Percentiles rank a stretch among this genome's conserved stretches.
Conservation (phyloP, 2,329 filamentous ascomycete genomes). For the Fonsecaea erecta region DNA sequence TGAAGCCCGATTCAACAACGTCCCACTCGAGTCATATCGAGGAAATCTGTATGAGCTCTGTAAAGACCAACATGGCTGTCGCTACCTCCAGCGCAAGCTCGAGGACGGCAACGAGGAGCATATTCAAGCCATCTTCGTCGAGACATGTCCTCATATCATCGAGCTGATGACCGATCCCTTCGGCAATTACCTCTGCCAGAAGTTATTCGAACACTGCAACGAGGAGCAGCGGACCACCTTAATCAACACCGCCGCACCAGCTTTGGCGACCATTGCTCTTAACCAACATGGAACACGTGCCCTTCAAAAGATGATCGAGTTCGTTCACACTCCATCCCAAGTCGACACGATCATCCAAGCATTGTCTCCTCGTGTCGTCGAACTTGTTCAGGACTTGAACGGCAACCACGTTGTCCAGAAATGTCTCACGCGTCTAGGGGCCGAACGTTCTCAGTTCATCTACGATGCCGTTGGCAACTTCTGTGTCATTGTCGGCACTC, state of each 20-base stretch:
- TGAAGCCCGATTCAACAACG: slow-evolving; percentile 75
- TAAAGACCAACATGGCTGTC: slow-evolving; percentile 97
- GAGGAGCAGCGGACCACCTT: slow-evolving; percentile 92
- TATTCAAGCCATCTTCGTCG: slow-evolving; percentile 89
- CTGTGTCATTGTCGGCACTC: slow-evolving; percentile 90
- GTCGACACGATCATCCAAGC: slow-evolving; percentile 81
- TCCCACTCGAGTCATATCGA: slow-evolving; percentile 76
- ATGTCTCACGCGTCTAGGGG: slow-evolving; percentile 90
- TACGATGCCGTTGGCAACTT: slow-evolving; percentile 89
- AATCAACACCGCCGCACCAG: slow-evolving; percentile 83
- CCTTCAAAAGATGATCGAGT: slow-evolving; percentile 99
- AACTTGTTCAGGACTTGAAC: slow-evolving; percentile 95
- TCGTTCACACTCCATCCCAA: slow-evolving; percentile 83
- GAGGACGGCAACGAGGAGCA: slow-evolving; percentile 85
- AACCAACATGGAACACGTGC: slow-evolving; percentile 97
- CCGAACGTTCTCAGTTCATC: slow-evolving; percentile 89
- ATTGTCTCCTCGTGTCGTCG: slow-evolving; percentile 81
- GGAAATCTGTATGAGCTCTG: slow-evolving; percentile 88
- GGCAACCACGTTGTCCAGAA: slow-evolving; percentile 99
- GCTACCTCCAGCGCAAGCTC: slow-evolving; percentile 95
- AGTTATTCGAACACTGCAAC: slow-evolving; percentile 92
- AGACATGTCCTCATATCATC: slow-evolving; percentile 90
- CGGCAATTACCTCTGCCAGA: slow-evolving; percentile 99
- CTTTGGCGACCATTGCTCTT: slow-evolving; percentile 89
- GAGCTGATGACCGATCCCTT: slow-evolving; percentile 99